Percentiles rank a stretch among this genome's conserved stretches.
Evolutionary conservation across 225 moss, liverwort and hornwort species (phyloP).

Genomic region (Lunularia cruciata): DNA sequence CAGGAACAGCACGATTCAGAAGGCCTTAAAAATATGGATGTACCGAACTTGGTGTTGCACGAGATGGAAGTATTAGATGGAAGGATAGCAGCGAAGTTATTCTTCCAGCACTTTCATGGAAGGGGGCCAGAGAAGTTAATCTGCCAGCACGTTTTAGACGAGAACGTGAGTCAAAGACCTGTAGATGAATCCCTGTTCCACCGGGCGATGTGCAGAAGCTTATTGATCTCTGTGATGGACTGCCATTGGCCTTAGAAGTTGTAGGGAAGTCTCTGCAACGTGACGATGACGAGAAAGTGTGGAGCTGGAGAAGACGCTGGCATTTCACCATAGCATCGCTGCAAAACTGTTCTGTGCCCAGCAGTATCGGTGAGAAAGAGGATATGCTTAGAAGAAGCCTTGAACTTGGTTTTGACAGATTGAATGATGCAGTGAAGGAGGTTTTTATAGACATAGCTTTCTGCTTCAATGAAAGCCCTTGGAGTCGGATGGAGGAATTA

Average conservation of each 20-base stretch:
- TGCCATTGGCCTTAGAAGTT: conserved; percentile 8
- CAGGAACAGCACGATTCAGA: neutral
- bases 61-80: neutral
- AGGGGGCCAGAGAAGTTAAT: neutral
- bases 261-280: neutral
- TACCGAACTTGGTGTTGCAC: neutral
- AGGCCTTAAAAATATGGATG: neutral
- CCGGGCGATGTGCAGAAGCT: neutral
- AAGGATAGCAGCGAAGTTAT: neutral
- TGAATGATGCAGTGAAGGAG: neutral
- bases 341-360: neutral
- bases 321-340: too few species aligned
- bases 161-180: too few species aligned
- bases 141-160: too few species aligned
- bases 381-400: neutral
- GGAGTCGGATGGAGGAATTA: neutral
- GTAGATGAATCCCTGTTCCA: too few species aligned
- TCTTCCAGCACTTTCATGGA: neutral
- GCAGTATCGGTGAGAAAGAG: too few species aligned
- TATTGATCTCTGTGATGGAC: neutral
- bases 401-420: neutral
- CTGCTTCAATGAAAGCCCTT: conserved; percentile 2
- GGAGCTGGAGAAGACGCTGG: neutral
- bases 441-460: neutral
- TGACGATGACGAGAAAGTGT: neutral